These are phyloP conservation scores for Penicillium freii DNA, from an alignment of 2,329 filamentous ascomycete species.

Conservation along the genomic window DNA sequence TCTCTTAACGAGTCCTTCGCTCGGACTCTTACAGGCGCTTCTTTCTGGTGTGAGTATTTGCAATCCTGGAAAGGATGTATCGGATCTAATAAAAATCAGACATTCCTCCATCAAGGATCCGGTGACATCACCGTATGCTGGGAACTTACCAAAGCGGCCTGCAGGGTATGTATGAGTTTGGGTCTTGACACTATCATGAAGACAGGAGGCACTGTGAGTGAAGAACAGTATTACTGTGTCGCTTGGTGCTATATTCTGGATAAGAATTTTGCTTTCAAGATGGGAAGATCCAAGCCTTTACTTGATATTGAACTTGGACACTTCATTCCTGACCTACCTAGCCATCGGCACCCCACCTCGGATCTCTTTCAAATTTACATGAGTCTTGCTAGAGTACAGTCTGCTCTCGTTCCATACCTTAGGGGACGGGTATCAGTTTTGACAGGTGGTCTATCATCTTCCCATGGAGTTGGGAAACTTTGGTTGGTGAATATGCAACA, in stretches of 20 bases:
- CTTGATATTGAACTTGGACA: background rate
- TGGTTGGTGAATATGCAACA: background rate
- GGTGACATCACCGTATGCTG: background rate
- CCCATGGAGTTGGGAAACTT: background rate
- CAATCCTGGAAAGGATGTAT: background rate
- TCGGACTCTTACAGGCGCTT: background rate
- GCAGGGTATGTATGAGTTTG: background rate
- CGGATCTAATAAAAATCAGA: background rate
- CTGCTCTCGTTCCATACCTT: background rate
- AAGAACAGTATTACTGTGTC: background rate
- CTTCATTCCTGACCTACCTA: background rate
- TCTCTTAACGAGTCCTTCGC: background rate
- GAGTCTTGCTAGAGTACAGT: background rate
- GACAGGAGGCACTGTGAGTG: background rate
- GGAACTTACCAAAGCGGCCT: background rate
- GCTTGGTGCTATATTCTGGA: background rate
- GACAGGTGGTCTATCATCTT: background rate
- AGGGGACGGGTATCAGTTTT: background rate
- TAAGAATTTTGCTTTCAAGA: background rate
- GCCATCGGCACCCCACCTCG: background rate
- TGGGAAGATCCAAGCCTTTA: background rate
- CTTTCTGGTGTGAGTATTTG: background rate
- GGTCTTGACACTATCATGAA: background rate
- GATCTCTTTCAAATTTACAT: background rate
- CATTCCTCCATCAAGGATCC: background rate